These are phyloP conservation scores for Wickerhamomyces queroliae DNA, from an alignment of 805 yeast species.

Conservation along the genomic window DNA sequence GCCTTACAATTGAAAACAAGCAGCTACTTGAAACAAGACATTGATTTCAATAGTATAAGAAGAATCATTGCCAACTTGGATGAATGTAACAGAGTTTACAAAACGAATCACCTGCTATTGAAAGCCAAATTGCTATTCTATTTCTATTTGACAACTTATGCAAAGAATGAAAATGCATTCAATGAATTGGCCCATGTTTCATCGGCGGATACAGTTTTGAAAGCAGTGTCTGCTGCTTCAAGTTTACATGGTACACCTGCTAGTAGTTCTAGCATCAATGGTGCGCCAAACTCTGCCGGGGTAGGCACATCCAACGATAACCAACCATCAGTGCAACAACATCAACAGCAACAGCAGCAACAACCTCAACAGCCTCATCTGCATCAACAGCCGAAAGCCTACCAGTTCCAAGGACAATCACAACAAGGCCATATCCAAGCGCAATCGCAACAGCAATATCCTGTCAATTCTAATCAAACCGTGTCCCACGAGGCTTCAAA, in stretches of 20 bases:
- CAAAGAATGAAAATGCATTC: conserved; percentile 20
- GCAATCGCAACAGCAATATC: not conserved
- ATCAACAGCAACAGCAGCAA: not conserved
- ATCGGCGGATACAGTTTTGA: not conserved
- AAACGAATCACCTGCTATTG: conserved; percentile 14
- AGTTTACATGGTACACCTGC: not conserved
- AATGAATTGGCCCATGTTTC: not conserved
- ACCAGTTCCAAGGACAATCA: not conserved
- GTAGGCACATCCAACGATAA: no score
- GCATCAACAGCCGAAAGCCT: not conserved
- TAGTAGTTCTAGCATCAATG: no score
- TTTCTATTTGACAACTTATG: conserved; percentile 22
- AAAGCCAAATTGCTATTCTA: conserved; percentile 19
- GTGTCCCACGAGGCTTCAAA: no score
- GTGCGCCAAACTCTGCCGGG: no score
- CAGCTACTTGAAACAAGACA: conserved; percentile 13
- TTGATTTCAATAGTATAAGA: conserved; percentile 12
- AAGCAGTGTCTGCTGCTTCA: not conserved
- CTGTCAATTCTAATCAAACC: no score
- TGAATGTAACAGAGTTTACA: conserved; percentile 9
- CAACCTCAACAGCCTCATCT: not conserved
- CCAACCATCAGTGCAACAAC: not conserved
- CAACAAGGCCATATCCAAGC: not conserved
- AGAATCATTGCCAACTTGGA: conserved; percentile 11
- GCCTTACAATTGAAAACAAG: conserved; percentile 20